Evolutionary conservation across 768 basidiomycete species (phyloP), one percentile per base, ranked within the genome.

Genomic region (Porphyrellus cyaneotinctus): DNA sequence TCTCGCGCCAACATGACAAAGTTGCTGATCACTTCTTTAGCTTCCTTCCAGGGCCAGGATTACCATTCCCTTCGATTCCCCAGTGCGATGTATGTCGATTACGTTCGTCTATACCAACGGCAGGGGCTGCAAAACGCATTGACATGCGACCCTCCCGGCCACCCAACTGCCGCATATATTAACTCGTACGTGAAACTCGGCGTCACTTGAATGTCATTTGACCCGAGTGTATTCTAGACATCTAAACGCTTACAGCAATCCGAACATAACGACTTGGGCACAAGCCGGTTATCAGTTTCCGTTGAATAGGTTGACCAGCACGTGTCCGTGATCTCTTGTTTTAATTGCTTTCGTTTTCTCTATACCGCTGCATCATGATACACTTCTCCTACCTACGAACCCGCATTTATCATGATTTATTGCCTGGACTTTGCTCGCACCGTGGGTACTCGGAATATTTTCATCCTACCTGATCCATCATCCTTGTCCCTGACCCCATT

Each of bases 91-190:
- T 81, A 80, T 54, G 72, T 98, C 57, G 95, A 97, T 69, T 97
- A 97, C 60, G 80, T 99, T 22, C 84, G 92, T 33, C 78, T 95
- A 47, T 91, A 92, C 60, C 94, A 97, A 72, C 81, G 86, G 32
- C 65, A 81, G 20, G 92, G 86, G 10, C 65, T 81, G n/a, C 65
- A 81, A 58, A 75, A 85, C 49, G 85, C 80, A 11, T 61, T 91
- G 32, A 85, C 87, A 1, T 99, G 95, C 68, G 78, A 91, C 66
- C 95, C 95, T 10, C 72, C 82, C 2, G 77, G 74, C 43, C 75
- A 80, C 52, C 95, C 95, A 0, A 99, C 95, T 2, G 66, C 82
- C 17, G 72, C 83, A 51, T 99, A 98, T 64, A 91, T 91, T 58
- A 72, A 78, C 35, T 74, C 70, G 88, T 85, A 59, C 33, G 76